A percentile compares a stretch with the other conserved stretches of the same genome.
These are phyloP conservation scores for Chlamydomonas schloesseri DNA, from an alignment of 139 green algal species.

Conservation along the genomic window DNA sequence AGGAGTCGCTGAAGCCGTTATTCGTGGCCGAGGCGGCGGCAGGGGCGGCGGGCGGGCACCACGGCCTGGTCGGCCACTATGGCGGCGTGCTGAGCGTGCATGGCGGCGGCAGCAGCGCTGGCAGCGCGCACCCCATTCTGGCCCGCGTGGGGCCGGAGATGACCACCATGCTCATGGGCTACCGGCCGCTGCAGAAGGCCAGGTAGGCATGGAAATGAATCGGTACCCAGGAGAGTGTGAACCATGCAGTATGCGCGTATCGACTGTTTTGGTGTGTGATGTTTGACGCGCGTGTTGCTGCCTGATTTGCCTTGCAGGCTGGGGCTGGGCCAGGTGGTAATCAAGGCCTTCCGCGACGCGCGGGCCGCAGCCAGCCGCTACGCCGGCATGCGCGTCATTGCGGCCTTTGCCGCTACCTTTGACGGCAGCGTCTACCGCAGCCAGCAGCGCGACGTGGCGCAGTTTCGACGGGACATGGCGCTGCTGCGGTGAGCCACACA, in stretches of 20 bases:
- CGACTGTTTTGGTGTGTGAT: too few relatives aligned
- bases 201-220: conserved; percentile 1
- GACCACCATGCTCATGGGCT: conserved; percentile 47
- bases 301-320: conserved; percentile 23
- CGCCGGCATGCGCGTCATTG: conserved; percentile 50
- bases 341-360: conserved; percentile 37
- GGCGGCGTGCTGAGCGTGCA: neutral
- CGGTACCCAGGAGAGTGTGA: too few relatives aligned
- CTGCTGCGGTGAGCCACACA: conserved; percentile 62
- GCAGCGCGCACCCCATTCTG: neutral
- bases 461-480: conserved; percentile 67
- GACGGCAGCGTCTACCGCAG: conserved; percentile 46
- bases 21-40: conserved; percentile 38
- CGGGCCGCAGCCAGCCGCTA: conserved; percentile 41
- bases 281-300: too few relatives aligned
- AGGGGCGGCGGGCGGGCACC: too few relatives aligned
- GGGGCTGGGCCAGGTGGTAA: conserved; percentile 39
- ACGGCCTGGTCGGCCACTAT: neutral
- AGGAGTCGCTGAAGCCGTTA: conserved; percentile 45
- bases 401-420: conserved; percentile 53
- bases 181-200: conserved; percentile 44
- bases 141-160: conserved; percentile 29
- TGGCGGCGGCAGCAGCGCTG: neutral
- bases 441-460: conserved; percentile 51
- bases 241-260: too few relatives aligned